Evolutionary conservation across 2,329 filamentous ascomycete genomes (phyloP).

Genomic region (Coleophoma cylindrospora): DNA sequence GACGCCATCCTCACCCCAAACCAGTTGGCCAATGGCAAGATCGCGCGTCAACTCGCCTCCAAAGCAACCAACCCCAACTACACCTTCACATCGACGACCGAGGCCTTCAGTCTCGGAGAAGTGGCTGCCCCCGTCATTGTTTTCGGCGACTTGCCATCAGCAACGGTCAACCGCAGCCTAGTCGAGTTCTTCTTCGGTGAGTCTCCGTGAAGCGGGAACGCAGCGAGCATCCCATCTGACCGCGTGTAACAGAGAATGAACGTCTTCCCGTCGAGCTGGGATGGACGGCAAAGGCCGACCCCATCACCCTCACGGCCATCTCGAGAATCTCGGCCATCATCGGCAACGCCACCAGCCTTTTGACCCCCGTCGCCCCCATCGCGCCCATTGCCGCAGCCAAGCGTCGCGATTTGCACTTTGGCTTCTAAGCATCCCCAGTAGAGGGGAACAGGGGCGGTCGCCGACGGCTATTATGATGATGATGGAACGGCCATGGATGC

Average conservation of each 20-base stretch:
- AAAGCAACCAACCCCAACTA: slow-evolving; percentile 43
- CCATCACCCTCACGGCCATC: background rate
- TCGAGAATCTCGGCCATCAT: slow-evolving; percentile 3
- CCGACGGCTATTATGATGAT: no score
- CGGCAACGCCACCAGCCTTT: slow-evolving; percentile 5
- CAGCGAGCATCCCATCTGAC: background rate
- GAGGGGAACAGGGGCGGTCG: no score
- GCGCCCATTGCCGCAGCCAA: background rate
- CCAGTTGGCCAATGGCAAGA: slow-evolving; percentile 39
- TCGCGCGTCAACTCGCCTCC: slow-evolving; percentile 38
- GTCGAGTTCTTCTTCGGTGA: slow-evolving; percentile 42
- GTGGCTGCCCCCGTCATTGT: slow-evolving; percentile 42
- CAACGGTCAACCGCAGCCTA: slow-evolving; percentile 32
- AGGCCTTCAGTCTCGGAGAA: slow-evolving; percentile 45
- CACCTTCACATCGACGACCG: slow-evolving; percentile 34
- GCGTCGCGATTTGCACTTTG: background rate
- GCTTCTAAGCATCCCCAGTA: background rate
- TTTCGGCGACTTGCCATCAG: slow-evolving; percentile 37
- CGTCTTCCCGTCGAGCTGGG: slow-evolving; percentile 34
- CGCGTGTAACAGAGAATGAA: slow-evolving; percentile 32
- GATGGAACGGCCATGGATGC: no score
- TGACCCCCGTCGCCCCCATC: background rate
- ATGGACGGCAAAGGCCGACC: slow-evolving; percentile 25
- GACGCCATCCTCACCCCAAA: slow-evolving; percentile 31
- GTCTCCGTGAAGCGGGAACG: slow-evolving; percentile 5